These are phyloP conservation scores for Obelidium mucronatum DNA, from an alignment of 192 early-diverging fungal species.

Conservation along the genomic window DNA sequence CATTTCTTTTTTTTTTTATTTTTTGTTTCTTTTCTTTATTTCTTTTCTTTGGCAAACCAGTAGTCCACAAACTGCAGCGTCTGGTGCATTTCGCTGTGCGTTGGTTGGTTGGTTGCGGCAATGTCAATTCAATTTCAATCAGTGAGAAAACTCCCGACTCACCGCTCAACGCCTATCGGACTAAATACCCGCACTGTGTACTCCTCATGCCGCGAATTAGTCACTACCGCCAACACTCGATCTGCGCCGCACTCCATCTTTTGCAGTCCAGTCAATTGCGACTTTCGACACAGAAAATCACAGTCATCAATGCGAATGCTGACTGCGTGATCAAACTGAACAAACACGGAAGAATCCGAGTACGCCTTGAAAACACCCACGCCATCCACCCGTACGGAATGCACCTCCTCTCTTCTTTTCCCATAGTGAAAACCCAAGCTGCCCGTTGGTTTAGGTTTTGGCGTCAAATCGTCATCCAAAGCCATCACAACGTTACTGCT, in stretches of 20 bases:
- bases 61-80: not conserved
- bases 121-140: no score
- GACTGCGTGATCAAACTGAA: not conserved
- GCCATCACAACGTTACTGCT: not conserved
- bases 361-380: slow-evolving; percentile 14
- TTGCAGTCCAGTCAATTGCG: not conserved
- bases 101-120: no score
- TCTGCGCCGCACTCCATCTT: not conserved
- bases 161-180: slow-evolving; percentile 24
- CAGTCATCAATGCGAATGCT: not conserved
- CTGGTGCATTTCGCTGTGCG: not conserved
- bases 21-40: not conserved
- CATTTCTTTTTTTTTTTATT: slow-evolving; percentile 37
- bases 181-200: slow-evolving; percentile 1
- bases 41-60: not conserved
- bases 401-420: not conserved
- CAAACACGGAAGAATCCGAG: slow-evolving; percentile 1
- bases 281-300: not conserved
- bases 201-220: not conserved
- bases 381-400: not conserved
- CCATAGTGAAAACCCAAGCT: not conserved
- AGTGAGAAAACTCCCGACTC: not conserved
- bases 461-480: no score
- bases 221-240: not conserved
- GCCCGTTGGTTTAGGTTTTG: not conserved